These are phyloP conservation scores for Parastagonospora avenae DNA, from an alignment of 2,329 filamentous ascomycete genomes.

Conservation along the genomic window DNA sequence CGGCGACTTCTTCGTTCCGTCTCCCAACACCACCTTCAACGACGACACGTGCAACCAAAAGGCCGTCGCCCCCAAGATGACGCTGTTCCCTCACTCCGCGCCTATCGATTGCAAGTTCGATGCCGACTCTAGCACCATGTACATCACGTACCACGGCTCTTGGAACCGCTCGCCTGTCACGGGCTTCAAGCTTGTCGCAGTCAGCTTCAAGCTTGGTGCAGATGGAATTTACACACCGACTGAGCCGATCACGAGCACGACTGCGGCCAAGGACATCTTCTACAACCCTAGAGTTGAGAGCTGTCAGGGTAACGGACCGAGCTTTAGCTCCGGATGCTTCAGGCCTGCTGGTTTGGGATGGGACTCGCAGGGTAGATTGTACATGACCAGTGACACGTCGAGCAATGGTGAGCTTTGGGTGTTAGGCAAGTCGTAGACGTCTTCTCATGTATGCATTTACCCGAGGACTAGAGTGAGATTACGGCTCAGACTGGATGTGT, in stretches of 20 bases:
- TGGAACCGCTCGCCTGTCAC: slow-evolving; percentile 61
- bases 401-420: slow-evolving; percentile 39
- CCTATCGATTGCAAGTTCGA: slow-evolving; percentile 74
- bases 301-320: slow-evolving; percentile 54
- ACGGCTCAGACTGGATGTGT: no score
- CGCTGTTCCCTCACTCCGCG: slow-evolving; percentile 68
- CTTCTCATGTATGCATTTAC: no score
- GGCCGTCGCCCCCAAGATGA: slow-evolving; percentile 55
- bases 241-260: slow-evolving; percentile 52
- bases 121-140: slow-evolving; percentile 61
- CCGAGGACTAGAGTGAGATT: no score
- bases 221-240: slow-evolving; percentile 49
- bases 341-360: slow-evolving; percentile 63
- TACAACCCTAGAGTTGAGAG: slow-evolving; percentile 57
- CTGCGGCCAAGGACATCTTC: slow-evolving; percentile 60
- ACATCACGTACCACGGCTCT: slow-evolving; percentile 72
- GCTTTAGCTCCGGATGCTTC: slow-evolving; percentile 57
- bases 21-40: slow-evolving; percentile 48
- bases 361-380: slow-evolving; percentile 59
- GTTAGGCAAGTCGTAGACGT: slow-evolving; percentile 32
- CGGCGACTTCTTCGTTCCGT: slow-evolving; percentile 44
- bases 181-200: slow-evolving; percentile 56
- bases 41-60: slow-evolving; percentile 52
- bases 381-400: slow-evolving; percentile 53
- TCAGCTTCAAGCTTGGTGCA: slow-evolving; percentile 48